Evolutionary conservation across 2,329 filamentous ascomycete genomes (phyloP).

Genomic region (Huntiella savannae): DNA sequence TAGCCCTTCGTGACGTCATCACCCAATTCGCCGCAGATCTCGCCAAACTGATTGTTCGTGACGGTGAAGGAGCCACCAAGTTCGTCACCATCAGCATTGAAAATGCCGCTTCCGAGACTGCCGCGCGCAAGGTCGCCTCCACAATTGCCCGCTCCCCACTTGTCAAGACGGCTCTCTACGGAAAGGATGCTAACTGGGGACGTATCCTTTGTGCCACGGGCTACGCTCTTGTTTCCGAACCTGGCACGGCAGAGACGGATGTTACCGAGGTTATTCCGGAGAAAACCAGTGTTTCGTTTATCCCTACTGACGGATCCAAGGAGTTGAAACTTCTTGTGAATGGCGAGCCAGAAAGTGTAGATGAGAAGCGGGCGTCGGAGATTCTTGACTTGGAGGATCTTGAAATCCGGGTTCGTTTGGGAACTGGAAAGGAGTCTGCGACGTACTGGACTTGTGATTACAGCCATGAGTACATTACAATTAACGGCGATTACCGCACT

Average conservation of each 20-base stretch:
- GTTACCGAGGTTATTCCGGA: conserved; percentile 47
- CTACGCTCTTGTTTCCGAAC: conserved; percentile 48
- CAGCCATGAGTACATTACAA: conserved; percentile 59
- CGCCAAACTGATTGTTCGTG: conserved; percentile 81
- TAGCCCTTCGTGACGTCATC: conserved; percentile 51
- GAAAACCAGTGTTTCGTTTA: conserved; percentile 58
- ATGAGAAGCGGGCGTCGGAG: conserved; percentile 57
- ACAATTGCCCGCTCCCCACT: conserved; percentile 81
- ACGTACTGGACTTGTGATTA: conserved; percentile 78
- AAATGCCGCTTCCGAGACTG: conserved; percentile 48
- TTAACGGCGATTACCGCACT: conserved; percentile 50
- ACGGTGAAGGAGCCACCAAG: conserved; percentile 94
- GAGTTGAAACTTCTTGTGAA: conserved; percentile 61
- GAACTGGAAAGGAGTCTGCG: conserved; percentile 47
- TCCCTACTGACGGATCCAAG: conserved; percentile 55
- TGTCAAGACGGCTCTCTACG: conserved; percentile 94
- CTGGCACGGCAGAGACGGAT: conserved; percentile 35
- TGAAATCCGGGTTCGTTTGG: conserved; percentile 57
- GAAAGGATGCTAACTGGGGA: conserved; percentile 96
- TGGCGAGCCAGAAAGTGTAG: conserved; percentile 61
- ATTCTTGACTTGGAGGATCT: conserved; percentile 62
- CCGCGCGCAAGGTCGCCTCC: conserved; percentile 62
- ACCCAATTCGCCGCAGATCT: conserved; percentile 65
- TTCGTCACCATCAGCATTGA: conserved; percentile 83
- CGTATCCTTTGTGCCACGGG: conserved; percentile 89